Evolutionary conservation across 805 yeast genomes (phyloP), one percentile per base, ranked within the genome.

Genomic region (Pichia membranifaciens): DNA sequence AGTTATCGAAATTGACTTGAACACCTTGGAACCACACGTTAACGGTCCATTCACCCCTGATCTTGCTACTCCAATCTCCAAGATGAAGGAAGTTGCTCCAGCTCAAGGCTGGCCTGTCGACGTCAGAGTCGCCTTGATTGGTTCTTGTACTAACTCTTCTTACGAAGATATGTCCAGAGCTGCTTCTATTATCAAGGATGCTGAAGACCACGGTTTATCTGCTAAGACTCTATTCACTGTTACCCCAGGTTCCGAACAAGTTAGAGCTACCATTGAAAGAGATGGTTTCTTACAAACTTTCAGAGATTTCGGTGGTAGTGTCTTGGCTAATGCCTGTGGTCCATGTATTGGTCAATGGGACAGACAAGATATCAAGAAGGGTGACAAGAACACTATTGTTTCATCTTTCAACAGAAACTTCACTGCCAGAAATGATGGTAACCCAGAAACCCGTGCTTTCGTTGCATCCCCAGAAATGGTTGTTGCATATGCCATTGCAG

Each of bases 321-420:
- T 91, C 39, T 76, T 91, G 58, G 96, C 98, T 46, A 91, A 91
- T 67, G 99, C 99, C 18, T 91, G 99, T 77, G 99, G 99, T 58
- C 99, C 98, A 62, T 91, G 99, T 75, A 91, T 91, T 65, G 99
- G 99, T 50, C 99, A 91, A 75, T 91, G 99, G 99, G 96, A 93
- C 67, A 85, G 98, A 74, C 75, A 78, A 55, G 95, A 87, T 64
- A 78, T 86, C 52, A 60, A 67, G 59, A 67, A 67, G 64, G 71
- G 71, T 59, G 88, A 82, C 54, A 74, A 75, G 59, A 90, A 89
- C 69, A 87, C 98, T 45, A 93, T 91, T 58, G 90, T 91, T 70
- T 89, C 98, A 5, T 90, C 97, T 12, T 91, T 90, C 79, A 91
- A 91, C 81, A 85, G 99, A 78, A 91, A 91, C 71, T 91, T 91